Percentiles rank a stretch among this genome's conserved stretches.
phyloP scores from a whole-genome alignment of 73 alveolate species.

The Paramecium octaurelia region DNA sequence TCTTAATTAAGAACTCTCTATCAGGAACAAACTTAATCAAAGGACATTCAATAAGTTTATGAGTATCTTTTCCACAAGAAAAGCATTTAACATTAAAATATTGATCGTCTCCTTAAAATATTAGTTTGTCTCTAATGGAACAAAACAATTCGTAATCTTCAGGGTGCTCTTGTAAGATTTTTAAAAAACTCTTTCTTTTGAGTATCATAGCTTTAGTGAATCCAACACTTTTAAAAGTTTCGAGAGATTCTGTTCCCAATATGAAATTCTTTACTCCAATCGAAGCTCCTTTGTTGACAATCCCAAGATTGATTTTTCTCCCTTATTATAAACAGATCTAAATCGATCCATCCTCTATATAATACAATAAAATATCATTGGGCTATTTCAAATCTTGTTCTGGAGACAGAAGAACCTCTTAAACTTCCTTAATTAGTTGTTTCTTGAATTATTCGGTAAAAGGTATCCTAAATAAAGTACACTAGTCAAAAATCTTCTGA shows the following conservation, averaged over 20 bases:
- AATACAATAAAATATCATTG: constrained; percentile 1
- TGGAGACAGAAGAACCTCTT: background rate
- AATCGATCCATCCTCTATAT: constrained; percentile 34
- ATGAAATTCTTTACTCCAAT: constrained; percentile 19
- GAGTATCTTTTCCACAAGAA: background rate
- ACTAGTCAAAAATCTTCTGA: background rate
- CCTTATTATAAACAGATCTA: background rate
- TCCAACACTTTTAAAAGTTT: constrained; percentile 28
- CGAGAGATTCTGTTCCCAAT: background rate
- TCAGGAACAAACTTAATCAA: constrained; percentile 13
- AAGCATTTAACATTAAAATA: background rate
- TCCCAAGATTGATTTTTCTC: background rate
- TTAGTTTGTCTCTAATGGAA: background rate
- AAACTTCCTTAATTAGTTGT: background rate
- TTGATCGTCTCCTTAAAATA: background rate
- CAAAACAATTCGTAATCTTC: constrained; percentile 49
- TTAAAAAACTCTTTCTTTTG: background rate
- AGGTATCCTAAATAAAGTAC: background rate
- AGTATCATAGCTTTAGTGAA: constrained; percentile 21
- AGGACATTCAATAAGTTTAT: constrained; percentile 37
- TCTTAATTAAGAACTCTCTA: background rate
- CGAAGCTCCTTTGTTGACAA: background rate
- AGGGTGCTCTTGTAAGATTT: background rate
- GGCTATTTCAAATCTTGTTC: constrained; percentile 3
- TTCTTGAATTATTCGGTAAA: constrained; percentile 31